Evolutionary conservation across 2,329 filamentous ascomycete species (phyloP).

Genomic region (Emergomyces pasteurianus): DNA sequence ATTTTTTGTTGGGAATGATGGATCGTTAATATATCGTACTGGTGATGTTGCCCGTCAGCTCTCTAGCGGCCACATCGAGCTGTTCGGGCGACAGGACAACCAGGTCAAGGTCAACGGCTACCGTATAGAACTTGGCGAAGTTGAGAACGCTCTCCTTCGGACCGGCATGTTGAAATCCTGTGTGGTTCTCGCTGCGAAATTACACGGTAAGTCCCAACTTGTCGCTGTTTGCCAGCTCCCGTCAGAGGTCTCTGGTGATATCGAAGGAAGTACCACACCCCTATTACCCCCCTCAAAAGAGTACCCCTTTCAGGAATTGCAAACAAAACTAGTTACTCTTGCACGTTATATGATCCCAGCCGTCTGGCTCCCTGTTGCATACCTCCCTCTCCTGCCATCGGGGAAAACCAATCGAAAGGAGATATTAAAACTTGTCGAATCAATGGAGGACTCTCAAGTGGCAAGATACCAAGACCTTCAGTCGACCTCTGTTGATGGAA

Average conservation of each 20-base stretch:
- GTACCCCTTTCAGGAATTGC: conserved; percentile 41
- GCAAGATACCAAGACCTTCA: conserved; percentile 10
- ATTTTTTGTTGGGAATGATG: conserved; percentile 35
- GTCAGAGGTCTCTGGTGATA: background rate
- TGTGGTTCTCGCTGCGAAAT: background rate
- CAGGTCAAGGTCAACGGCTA: conserved; percentile 52
- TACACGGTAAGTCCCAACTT: background rate
- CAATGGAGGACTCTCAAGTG: background rate
- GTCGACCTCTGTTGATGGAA: conserved; percentile 21
- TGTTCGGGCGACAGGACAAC: conserved; percentile 2
- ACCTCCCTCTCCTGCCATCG: background rate
- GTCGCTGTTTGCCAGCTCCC: background rate
- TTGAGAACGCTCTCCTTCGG: conserved; percentile 48
- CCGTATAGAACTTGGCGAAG: conserved; percentile 44
- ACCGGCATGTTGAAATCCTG: background rate
- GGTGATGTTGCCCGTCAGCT: background rate
- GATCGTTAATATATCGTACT: conserved; percentile 41
- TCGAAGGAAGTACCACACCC: no score
- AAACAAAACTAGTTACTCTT: conserved; percentile 25
- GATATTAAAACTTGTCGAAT: background rate
- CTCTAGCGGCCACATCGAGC: background rate
- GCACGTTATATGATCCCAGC: conserved; percentile 2
- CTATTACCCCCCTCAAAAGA: background rate
- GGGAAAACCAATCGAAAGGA: conserved; percentile 2
- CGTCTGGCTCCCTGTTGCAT: background rate